Conservation (phyloP, 225 moss, liverwort and hornwort species). For the Bryum argenteum region DNA sequence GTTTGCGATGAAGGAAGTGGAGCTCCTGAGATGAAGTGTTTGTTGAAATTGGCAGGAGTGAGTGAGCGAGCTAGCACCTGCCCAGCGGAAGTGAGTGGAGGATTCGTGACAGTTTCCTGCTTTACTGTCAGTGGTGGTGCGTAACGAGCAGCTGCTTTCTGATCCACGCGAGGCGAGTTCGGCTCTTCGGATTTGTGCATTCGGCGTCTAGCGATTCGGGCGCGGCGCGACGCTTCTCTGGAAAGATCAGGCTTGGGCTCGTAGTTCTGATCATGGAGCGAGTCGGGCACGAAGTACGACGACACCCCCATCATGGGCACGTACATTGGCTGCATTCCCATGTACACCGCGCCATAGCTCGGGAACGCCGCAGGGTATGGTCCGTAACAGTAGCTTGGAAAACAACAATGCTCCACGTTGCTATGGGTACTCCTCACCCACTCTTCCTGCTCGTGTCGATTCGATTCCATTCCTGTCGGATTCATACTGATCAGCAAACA, state of each 20-base stretch:
- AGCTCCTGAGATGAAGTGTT: neutral
- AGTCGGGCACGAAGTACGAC: constrained; percentile 17
- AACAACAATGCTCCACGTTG: constrained; percentile 19
- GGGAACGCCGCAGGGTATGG: constrained; percentile 29
- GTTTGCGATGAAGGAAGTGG: too few relatives aligned
- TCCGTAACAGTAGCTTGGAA: constrained; percentile 30
- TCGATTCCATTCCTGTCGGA: constrained; percentile 28
- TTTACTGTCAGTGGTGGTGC: neutral
- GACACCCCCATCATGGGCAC: constrained; percentile 37
- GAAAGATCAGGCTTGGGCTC: constrained; percentile 12
- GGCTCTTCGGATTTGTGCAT: constrained; percentile 8
- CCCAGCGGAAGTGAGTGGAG: neutral
- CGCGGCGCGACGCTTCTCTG: constrained; percentile 21
- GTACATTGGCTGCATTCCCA: constrained; percentile 40
- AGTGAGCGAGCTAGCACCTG: constrained; percentile 17
- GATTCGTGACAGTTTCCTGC: constrained; percentile 6
- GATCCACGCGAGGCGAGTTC: neutral
- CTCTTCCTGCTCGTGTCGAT: constrained; percentile 5
- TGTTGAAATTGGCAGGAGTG: neutral
- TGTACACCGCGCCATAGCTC: constrained; percentile 25
- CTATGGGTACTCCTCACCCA: constrained; percentile 11
- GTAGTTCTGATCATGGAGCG: constrained; percentile 3
- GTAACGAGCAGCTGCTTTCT: neutral
- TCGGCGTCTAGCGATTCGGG: constrained; percentile 26
- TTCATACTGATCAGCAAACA: neutral